These are phyloP conservation scores for Cystobasidium tubakii DNA, from an alignment of 768 basidiomycete species.

Conservation along the genomic window DNA sequence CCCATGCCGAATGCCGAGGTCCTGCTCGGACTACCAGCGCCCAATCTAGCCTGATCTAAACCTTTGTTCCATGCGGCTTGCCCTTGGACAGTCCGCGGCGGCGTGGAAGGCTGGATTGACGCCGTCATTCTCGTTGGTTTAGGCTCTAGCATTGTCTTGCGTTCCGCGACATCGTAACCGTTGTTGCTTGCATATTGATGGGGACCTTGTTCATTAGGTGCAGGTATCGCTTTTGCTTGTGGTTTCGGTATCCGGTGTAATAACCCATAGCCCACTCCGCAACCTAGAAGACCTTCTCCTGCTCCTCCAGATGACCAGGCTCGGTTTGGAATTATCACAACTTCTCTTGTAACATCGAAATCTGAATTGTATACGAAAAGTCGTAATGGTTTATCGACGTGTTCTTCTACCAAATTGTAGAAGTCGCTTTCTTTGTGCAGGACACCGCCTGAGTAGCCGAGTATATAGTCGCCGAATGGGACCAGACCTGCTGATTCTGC, in stretches of 20 bases:
- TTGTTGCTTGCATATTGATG: neutral
- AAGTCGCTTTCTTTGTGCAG: slow-evolving; percentile 88
- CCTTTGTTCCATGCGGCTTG: neutral
- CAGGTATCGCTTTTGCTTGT: slow-evolving; percentile 48
- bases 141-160: neutral
- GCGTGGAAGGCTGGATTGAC: slow-evolving; percentile 14
- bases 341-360: slow-evolving; percentile 67
- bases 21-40: slow-evolving; percentile 18
- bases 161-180: neutral
- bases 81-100: neutral
- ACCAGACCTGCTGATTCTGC: slow-evolving; percentile 88
- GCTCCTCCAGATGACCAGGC: slow-evolving; percentile 86
- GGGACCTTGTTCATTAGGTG: neutral
- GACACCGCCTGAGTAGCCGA: slow-evolving; percentile 92
- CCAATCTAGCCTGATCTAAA: neutral
- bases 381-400: slow-evolving; percentile 84
- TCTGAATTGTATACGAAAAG: slow-evolving; percentile 96
- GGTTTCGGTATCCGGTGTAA: slow-evolving; percentile 87
- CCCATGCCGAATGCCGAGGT: neutral
- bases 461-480: slow-evolving; percentile 71
- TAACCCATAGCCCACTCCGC: slow-evolving; percentile 83
- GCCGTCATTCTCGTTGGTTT: slow-evolving; percentile 20
- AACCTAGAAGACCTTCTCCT: slow-evolving; percentile 93
- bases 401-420: slow-evolving; percentile 66
- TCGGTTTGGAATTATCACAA: slow-evolving; percentile 35